These are phyloP conservation scores for Astragalus membranaceus DNA, from an alignment of 306 rosid genomes.

Conservation along the genomic window DNA sequence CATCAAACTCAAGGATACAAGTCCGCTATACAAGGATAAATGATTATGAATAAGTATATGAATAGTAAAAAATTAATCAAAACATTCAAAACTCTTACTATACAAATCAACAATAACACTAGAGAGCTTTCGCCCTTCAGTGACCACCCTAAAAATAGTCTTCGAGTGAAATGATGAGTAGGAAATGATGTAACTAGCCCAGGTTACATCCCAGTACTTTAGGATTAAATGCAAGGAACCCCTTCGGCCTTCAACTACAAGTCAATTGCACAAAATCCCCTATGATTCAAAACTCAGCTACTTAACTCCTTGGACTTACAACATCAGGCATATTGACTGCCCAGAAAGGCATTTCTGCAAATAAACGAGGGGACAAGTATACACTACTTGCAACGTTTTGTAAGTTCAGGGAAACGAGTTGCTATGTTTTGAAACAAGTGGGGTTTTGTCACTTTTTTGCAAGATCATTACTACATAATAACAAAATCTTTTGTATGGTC, in stretches of 20 bases:
- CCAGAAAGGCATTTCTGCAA: neutral
- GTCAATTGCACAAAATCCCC: neutral
- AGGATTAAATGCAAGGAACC: neutral
- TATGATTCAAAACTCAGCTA: neutral
- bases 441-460: neutral
- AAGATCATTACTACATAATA: neutral
- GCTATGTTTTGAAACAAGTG: neutral
- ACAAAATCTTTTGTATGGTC: neutral
- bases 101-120: neutral
- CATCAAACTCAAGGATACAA: conserved; percentile 49
- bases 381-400: neutral
- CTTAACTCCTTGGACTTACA: neutral
- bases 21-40: conserved; percentile 27
- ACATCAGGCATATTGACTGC: neutral
- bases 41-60: neutral
- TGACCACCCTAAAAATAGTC: neutral
- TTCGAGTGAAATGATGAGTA: neutral
- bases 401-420: neutral
- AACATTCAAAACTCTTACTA: conserved; percentile 1
- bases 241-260: neutral
- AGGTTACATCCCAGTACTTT: neutral
- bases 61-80: neutral
- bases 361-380: neutral
- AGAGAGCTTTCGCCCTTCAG: neutral
- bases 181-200: neutral